Evolutionary conservation across 768 basidiomycete species (phyloP), one percentile per base, ranked within the genome.

Genomic region (Glaciozyma martinii): DNA sequence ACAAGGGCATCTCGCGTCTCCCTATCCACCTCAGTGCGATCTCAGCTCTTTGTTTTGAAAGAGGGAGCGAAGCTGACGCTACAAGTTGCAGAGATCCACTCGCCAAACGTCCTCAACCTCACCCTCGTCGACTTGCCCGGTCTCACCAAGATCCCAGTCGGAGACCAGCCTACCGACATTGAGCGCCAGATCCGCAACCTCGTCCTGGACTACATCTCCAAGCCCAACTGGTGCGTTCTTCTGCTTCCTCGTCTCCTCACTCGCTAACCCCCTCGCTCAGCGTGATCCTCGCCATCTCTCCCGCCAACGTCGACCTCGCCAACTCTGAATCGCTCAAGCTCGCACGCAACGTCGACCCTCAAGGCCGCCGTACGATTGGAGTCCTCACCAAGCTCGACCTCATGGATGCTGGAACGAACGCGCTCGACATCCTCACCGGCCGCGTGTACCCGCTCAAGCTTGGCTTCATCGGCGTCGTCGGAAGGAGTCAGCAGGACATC

Each of bases 401-500:
- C 54, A 99, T 99, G 95, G 95, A 98, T 73, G 93, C 93, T 9
- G 95, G 95, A 33, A 99, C 95, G 43, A 97, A 99, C 76, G 95
- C 95, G 27, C 79, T 93, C 43, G 94, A 99, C 77, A 86, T 98
- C 70, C 82, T 98, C 44, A 97, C 90, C 0, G 95, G 95, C 47
- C 87, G 94, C 65, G 89, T 97, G 52, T 99, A 99, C 77, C 95
- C 95, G 40, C 84, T 99, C 67, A 98, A 97, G 76, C 83, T 99
- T 16, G 95, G 95, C 53, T 99, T 99, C 77, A 93, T 98, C 69
- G 95, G 95, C 25, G 88, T 98, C 18, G 95, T 99, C 63, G 95
- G 95, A 75, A 86, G 95, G 62, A 93, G 90, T 72, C 95, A 99
- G 76, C 91, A 92, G 76, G 95, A 99, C 76, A 98, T 99, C 77